phyloP scores from a whole-genome alignment of 495 filamentous ascomycete genomes.

The Annulohypoxylon stygium region DNA sequence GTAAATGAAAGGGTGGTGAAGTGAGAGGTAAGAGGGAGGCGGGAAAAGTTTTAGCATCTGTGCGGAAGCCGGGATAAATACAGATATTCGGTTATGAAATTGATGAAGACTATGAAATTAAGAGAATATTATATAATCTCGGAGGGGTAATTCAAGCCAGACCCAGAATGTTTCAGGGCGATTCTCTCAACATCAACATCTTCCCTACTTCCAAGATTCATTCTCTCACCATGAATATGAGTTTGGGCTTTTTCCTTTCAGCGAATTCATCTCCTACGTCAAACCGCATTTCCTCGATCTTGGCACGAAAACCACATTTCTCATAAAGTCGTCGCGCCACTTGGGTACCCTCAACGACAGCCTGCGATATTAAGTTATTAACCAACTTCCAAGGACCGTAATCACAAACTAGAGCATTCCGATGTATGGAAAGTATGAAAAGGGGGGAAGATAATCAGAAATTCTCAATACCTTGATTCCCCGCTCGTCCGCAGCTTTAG shows the following conservation, averaged over 20 bases:
- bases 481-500: constrained; percentile 56
- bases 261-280: constrained; percentile 34
- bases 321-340: constrained; percentile 41
- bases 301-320: constrained; percentile 37
- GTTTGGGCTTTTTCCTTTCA: constrained; percentile 32
- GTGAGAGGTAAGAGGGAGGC: neutral
- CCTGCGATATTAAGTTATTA: constrained; percentile 10
- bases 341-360: constrained; percentile 47
- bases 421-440: neutral
- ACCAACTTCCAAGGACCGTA: neutral
- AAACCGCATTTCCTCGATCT: constrained; percentile 47
- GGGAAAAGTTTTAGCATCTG: neutral
- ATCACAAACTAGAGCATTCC: neutral
- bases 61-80: neutral
- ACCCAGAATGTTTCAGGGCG: neutral
- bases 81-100: neutral
- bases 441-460: neutral
- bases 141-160: neutral
- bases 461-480: constrained; percentile 36
- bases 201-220: neutral
- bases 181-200: neutral
- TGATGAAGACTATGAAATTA: neutral
- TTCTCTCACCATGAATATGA: constrained; percentile 45
- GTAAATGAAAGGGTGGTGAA: neutral
- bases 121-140: neutral